Evolutionary conservation across 805 yeast species (phyloP), one percentile per base, ranked within the genome.

Genomic region (Hagleromyces aurorensis): DNA sequence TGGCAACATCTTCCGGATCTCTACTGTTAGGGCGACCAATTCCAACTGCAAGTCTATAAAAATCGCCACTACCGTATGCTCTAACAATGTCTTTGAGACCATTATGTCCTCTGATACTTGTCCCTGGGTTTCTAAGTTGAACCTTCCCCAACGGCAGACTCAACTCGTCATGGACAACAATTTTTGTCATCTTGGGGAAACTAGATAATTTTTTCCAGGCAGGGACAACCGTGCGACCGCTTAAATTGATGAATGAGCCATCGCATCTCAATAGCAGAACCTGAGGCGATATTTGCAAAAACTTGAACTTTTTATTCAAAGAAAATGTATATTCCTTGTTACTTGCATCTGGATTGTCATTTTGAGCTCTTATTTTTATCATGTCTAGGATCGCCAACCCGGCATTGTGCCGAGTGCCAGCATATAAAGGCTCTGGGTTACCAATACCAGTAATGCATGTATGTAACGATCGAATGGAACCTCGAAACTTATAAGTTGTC

Each of bases 141-240:
- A 75, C 61, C 30, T 72, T 69, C 0, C 96, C 96, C 3, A 76
- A 41, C 0, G 69, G 70, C 9, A 76, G 50, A 36, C 75, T 78
- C 25, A 86, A 50, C 41, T 87, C 96, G 51, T 87, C 96, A 49
- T 83, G 93, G 1, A 86, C 45, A 0, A 85, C 69, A 2, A 85
- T 64, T 35, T 75, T 59, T 6, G 48, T 56, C 3, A 69, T 62
- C 28, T 63, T 45, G 25, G 41, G 42, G 24, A 37, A 34, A 16
- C 47, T 37, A 30, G 50, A 37, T 29, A 69, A 43, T 31, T 54
- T 46, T n/a, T 50, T 44, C 74, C 75, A 75, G 7, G 68, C 58
- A 10, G 64, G 67, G 6, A 55, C 44, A 1, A 81, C 59, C 0
- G 75, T 68, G n/a, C 53, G 48, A 0, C 93, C 94, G 37, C 78